These are phyloP conservation scores for Ustilago hordei DNA, from an alignment of 1,284 basidiomycete species.

Conservation along the genomic window DNA sequence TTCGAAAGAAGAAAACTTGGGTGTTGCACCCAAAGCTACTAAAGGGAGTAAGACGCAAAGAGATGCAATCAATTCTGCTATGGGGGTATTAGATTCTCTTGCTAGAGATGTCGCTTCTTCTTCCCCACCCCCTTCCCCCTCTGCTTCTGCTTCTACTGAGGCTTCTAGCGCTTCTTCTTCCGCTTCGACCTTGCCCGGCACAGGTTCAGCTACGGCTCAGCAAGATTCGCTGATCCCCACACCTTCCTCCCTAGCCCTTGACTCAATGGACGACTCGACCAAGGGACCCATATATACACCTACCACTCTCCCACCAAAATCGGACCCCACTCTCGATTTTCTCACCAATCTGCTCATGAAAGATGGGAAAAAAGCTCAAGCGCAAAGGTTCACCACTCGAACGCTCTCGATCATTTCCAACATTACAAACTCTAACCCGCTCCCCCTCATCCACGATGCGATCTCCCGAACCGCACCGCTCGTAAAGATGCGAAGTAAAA, in stretches of 20 bases:
- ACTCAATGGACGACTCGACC: slow-evolving; percentile 12
- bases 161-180: not conserved
- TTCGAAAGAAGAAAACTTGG: slow-evolving; percentile 26
- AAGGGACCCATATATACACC: slow-evolving; percentile 43
- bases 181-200: no score
- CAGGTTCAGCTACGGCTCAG: no score
- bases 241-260: slow-evolving; percentile 12
- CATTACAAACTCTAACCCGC: slow-evolving; percentile 66
- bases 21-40: not conserved
- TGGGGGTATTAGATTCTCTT: slow-evolving; percentile 34
- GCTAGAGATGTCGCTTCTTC: slow-evolving; percentile 22
- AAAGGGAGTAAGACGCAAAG: slow-evolving; percentile 28
- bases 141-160: not conserved
- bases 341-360: slow-evolving; percentile 70
- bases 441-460: slow-evolving; percentile 69
- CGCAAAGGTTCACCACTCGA: slow-evolving; percentile 63
- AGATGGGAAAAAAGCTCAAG: slow-evolving; percentile 70
- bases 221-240: slow-evolving; percentile 12
- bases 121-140: not conserved
- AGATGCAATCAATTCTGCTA: slow-evolving; percentile 37
- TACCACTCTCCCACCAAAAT: slow-evolving; percentile 47
- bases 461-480: slow-evolving; percentile 66
- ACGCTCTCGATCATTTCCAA: slow-evolving; percentile 65
- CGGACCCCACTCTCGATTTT: slow-evolving; percentile 66
- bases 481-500: slow-evolving; percentile 68